phyloP scores from a whole-genome alignment of 441 rosid genomes.

The Dalechampia spathulata region DNA sequence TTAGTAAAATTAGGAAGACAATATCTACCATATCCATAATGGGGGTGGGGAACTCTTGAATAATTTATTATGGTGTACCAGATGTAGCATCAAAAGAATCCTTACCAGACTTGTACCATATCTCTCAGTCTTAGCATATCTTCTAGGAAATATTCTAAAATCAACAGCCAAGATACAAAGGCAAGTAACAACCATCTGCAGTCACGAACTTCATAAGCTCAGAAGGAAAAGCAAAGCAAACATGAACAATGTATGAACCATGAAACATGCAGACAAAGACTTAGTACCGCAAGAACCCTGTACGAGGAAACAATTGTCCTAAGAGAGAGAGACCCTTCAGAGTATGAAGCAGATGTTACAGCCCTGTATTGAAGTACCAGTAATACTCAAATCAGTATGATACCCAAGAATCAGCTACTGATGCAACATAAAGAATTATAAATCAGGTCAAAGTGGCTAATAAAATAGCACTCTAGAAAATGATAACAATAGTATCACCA shows the following conservation, averaged over 20 bases:
- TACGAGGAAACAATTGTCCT: conserved; percentile 57
- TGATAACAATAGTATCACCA: neutral
- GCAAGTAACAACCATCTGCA: conserved; percentile 82
- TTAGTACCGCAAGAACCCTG: conserved; percentile 60
- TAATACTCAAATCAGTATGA: conserved; percentile 11
- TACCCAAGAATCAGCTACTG: conserved; percentile 1
- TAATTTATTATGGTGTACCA: neutral
- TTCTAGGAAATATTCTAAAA: conserved; percentile 79
- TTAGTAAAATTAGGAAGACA: too few relatives aligned
- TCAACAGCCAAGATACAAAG: conserved; percentile 92
- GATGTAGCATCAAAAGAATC: neutral
- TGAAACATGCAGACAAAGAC: neutral
- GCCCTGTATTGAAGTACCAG: conserved; percentile 24
- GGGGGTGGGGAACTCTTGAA: neutral
- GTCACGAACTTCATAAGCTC: conserved; percentile 15
- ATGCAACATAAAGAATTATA: neutral
- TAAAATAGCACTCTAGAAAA: neutral
- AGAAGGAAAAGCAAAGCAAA: conserved; percentile 9
- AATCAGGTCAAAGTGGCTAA: neutral
- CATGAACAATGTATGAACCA: conserved; percentile 3
- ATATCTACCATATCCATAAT: neutral
- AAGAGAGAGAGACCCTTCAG: conserved; percentile 31
- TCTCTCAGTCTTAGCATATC: conserved; percentile 84
- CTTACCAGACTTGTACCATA: conserved; percentile 83
- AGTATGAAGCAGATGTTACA: conserved; percentile 28